A percentile compares a stretch with the other conserved stretches of the same genome.
Evolutionary conservation across 352 stramenopile species (phyloP).

Genomic region (Pythium oligandrum): DNA sequence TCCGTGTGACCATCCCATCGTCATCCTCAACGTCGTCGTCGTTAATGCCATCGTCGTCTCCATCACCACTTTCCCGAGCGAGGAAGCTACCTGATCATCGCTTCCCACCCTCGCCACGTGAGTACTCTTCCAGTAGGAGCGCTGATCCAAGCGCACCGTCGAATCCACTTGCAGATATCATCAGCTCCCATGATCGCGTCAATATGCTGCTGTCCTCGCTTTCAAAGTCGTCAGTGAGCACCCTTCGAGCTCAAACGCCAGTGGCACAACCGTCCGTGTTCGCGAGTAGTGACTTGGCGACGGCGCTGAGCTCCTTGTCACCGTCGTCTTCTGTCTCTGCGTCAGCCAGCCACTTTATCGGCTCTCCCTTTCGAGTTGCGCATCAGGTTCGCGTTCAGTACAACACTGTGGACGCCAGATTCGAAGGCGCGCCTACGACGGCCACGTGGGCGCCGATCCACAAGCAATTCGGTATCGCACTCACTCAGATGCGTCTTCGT

Average conservation of each 20-base stretch:
- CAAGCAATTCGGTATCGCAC: conserved; percentile 44
- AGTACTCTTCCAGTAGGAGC: too few relatives aligned
- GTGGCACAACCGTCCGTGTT: too few relatives aligned
- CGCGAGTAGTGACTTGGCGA: too few relatives aligned
- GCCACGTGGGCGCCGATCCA: conserved; percentile 32
- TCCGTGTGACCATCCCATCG: conserved; percentile 1
- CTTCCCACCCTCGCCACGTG: too few relatives aligned
- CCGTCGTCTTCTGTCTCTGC: too few relatives aligned
- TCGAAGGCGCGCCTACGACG: conserved; percentile 32
- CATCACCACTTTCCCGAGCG: conserved; percentile 1
- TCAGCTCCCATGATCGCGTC: conserved; percentile 27
- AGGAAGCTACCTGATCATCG: too few relatives aligned
- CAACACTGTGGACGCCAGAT: conserved; percentile 52
- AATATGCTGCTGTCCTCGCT: conserved; percentile 26
- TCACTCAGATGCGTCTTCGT: conserved; percentile 38
- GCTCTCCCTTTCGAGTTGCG: conserved; percentile 39
- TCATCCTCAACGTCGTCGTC: not conserved
- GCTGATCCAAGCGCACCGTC: too few relatives aligned
- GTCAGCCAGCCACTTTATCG: conserved; percentile 34
- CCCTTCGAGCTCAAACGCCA: too few relatives aligned
- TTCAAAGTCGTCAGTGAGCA: not conserved
- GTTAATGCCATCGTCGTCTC: not conserved
- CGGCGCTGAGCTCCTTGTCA: too few relatives aligned
- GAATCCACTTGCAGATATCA: conserved; percentile 40
- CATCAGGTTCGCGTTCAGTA: conserved; percentile 48